Conservation (phyloP, 2,329 filamentous ascomycete species). For the Colletotrichum gigasporum region DNA sequence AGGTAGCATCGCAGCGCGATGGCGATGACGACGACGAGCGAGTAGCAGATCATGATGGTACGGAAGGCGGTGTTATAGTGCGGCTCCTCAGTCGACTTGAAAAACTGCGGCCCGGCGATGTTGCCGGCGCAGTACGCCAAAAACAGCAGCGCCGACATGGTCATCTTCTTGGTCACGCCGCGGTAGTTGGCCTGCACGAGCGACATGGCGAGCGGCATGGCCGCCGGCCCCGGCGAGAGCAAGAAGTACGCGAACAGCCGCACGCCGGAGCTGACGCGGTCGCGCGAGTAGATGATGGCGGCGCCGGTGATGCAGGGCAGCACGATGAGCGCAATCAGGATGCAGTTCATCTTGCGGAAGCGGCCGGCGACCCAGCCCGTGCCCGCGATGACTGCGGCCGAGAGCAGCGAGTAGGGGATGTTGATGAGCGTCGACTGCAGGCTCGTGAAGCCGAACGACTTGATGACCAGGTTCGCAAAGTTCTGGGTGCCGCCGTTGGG, state of each 20-base stretch:
- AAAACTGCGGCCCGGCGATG: conserved; percentile 65
- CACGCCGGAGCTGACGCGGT: conserved; percentile 48
- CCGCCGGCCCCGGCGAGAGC: conserved; percentile 61
- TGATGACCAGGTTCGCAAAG: conserved; percentile 66
- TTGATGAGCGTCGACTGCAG: conserved; percentile 66
- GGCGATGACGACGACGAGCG: conserved; percentile 55
- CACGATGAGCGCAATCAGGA: conserved; percentile 60
- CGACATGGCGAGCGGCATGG: conserved; percentile 64
- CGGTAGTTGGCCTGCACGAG: conserved; percentile 65
- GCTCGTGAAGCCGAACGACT: conserved; percentile 63
- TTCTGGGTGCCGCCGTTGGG: conserved; percentile 70
- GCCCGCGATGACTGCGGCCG: conserved; percentile 56
- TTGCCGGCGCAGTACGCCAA: conserved; percentile 66
- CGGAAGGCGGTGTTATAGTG: conserved; percentile 63
- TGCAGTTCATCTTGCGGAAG: conserved; percentile 60
- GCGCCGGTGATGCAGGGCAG: conserved; percentile 61
- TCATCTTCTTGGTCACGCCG: conserved; percentile 69
- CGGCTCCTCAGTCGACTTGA: conserved; percentile 58
- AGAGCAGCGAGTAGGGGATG: conserved; percentile 66
- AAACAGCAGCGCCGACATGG: conserved; percentile 64
- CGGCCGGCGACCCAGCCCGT: conserved; percentile 61
- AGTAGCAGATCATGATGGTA: conserved; percentile 66
- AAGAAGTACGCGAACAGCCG: conserved; percentile 68
- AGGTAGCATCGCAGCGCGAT: conserved; percentile 58
- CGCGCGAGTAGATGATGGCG: conserved; percentile 61